Evolutionary conservation across 768 basidiomycete species (phyloP), one percentile per base, ranked within the genome.

Genomic region (Lactarius sanguifluus): DNA sequence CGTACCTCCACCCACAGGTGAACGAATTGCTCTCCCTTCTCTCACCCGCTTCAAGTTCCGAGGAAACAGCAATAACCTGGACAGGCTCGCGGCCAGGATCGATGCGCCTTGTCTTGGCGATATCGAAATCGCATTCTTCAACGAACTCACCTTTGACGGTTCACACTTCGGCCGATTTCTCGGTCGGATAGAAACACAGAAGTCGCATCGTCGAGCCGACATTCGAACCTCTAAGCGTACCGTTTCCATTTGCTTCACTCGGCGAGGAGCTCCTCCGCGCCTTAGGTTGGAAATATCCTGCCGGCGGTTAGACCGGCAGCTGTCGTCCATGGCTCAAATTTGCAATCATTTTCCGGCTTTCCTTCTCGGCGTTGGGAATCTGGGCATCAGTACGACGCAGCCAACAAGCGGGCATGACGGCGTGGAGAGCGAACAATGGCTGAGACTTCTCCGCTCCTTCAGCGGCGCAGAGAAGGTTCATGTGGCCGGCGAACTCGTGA

Each of bases 121-220:
- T 25, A 52, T 52, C 25, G 50, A 52, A 52, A 28, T 52, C 50
- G 25, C 50, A 25, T 52, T 52, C 50, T 52, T 52, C 50, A 52
- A 52, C 13, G 50, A 25, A 52, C 50, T 52, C 50, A 52, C 50
- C 25, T 23, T 23, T 25, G 25, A 52, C 13, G 23, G 25, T 52
- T 52, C 50, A 28, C 50, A 52, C 50, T n/a, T 52, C 15, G 50
- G 50, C 50, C 50, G 50, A 16, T 52, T 52, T 52, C 50, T 52
- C 50, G 15, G 50, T 16, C 50, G 25, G 50, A 52, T 52, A 52
- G 50, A 52, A 52, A 25, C 13, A 25, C 50, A 52, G 50, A 52
- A 52, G 25, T 52, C 50, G 25, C 50, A 52, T 52, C 50, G 50
- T 25, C 50, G 50, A 52, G 50, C 50, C 25, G 50, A 52, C 13